Evolutionary conservation across 129 eudicot species (phyloP), one percentile per base, ranked within the genome.

Genomic region (Deinandra increscens): DNA sequence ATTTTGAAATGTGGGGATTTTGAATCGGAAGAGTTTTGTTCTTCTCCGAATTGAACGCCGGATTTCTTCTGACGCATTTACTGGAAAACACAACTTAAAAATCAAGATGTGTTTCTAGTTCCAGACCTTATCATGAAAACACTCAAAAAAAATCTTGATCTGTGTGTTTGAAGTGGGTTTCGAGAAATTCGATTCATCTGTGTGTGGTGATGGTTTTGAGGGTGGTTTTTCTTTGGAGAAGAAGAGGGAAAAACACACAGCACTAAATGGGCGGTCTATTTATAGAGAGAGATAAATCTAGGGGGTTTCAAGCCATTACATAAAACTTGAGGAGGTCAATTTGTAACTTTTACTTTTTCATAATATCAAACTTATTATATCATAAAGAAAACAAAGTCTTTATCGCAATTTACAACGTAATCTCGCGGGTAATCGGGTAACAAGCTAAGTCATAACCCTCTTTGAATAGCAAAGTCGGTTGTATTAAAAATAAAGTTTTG

Each of bases 31-130:
- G 39, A 19, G 56, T 12, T 19, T 64, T 68, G 34, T 60, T 75
- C 79, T 74, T 78, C 67, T 36, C 70, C 75, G 76, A 71, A 61
- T 80, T 77, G 82, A 76, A 64, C n/a, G 73, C 71, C 80, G 68
- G 81, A 69, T 71, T 78, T 83, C 49, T 83, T 78, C 64, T 87
- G 86, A 81, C 84, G 89, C 86, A 87, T 81, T 76, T 72, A 80
- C 80, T 10, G 62, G 26, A 14, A 9, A 29, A 72, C 17, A 72
- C 17, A 65, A 53, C 31, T 3, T n/a, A 17, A 44, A 59, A 13
- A 33, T 10, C 4, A 11, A 4, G 31, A 58, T 44, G 67, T 18
- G 59, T 15, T 18, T 36, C 0, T 3, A 45, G 60, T 44, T 31
- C 20, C 20, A 33, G 14, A 68, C 13, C 6, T 18, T 11, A 66